phyloP scores from a whole-genome alignment of 2,329 filamentous ascomycete genomes.

The Colletotrichum costaricense region DNA sequence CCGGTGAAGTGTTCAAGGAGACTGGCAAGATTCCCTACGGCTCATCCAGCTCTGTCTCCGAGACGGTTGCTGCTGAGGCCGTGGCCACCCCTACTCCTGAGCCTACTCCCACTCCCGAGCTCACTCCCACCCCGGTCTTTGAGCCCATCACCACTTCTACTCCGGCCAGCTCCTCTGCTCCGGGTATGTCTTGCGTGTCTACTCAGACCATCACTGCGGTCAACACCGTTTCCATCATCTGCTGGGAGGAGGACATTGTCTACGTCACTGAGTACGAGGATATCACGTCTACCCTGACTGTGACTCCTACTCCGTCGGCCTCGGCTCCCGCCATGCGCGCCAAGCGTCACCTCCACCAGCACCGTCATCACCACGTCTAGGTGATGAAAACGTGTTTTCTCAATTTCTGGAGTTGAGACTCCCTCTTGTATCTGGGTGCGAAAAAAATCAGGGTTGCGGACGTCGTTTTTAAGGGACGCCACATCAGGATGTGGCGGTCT shows the following conservation, averaged over 20 bases:
- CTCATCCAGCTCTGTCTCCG: constrained; percentile 24
- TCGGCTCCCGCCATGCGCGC: constrained; percentile 34
- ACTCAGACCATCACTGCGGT: constrained; percentile 65
- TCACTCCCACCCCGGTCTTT: constrained; percentile 41
- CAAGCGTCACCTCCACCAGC: constrained; percentile 52
- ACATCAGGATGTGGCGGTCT: constrained; percentile 31
- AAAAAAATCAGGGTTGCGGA: constrained; percentile 15
- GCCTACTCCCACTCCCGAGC: constrained; percentile 37
- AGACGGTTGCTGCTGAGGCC: constrained; percentile 9
- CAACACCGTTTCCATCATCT: constrained; percentile 64
- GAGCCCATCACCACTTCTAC: constrained; percentile 43
- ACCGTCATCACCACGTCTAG: constrained; percentile 45
- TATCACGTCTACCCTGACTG: constrained; percentile 54
- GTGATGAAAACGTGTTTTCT: constrained; percentile 1
- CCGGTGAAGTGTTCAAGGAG: constrained; percentile 57
- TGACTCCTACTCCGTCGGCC: constrained; percentile 43
- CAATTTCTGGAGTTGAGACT: constrained; percentile 10
- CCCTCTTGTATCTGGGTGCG: constrained; percentile 15
- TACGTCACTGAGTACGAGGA: constrained; percentile 61
- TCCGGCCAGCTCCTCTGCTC: constrained; percentile 7
- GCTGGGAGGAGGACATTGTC: constrained; percentile 67
- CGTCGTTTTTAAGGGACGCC: constrained; percentile 16
- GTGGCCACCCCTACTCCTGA: constrained; percentile 38
- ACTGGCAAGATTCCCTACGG: constrained; percentile 34
- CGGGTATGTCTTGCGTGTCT: constrained; percentile 51